Conservation (phyloP, 2,329 filamentous ascomycete genomes). For the Cryphonectria parasitica region DNA sequence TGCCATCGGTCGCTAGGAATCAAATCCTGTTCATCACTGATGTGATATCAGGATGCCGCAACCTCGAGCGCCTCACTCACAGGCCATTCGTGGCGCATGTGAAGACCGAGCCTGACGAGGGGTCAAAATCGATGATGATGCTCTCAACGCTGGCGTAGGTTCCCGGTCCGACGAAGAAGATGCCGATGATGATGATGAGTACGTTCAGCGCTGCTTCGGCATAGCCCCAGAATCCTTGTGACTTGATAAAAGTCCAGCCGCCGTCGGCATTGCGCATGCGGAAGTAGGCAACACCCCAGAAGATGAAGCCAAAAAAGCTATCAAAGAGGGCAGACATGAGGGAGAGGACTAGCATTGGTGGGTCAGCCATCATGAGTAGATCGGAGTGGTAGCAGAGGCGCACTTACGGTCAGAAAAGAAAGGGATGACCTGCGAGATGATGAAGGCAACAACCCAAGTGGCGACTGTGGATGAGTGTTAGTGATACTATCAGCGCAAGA, state of each 20-base stretch:
- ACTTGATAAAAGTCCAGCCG: slow-evolving; percentile 54
- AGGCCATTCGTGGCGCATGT: slow-evolving; percentile 72
- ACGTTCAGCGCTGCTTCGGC: slow-evolving; percentile 70
- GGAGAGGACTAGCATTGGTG: slow-evolving; percentile 54
- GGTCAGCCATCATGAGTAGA: slow-evolving; percentile 10
- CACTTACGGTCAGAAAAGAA: slow-evolving; percentile 79
- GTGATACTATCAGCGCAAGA: not conserved
- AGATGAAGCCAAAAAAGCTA: slow-evolving; percentile 94
- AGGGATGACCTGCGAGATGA: slow-evolving; percentile 90
- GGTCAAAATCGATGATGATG: slow-evolving; percentile 73
- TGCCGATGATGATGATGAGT: slow-evolving; percentile 70
- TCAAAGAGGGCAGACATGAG: slow-evolving; percentile 89
- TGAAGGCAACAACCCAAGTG: slow-evolving; percentile 86
- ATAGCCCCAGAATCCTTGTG: slow-evolving; percentile 54
- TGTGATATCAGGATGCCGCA: not conserved
- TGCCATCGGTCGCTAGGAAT: not conserved
- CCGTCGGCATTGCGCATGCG: slow-evolving; percentile 73
- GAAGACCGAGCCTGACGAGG: slow-evolving; percentile 69
- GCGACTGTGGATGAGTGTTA: slow-evolving; percentile 43
- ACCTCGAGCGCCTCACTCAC: slow-evolving; percentile 37
- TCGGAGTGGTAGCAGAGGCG: slow-evolving; percentile 38
- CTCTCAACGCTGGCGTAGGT: slow-evolving; percentile 79
- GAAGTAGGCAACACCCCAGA: slow-evolving; percentile 84
- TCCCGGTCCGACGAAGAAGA: slow-evolving; percentile 81
- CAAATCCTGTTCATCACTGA: not conserved